Base-by-base conservation (phyloP, 2,329 filamentous ascomycete genomes). In the Talaromyces sp. region DNA sequence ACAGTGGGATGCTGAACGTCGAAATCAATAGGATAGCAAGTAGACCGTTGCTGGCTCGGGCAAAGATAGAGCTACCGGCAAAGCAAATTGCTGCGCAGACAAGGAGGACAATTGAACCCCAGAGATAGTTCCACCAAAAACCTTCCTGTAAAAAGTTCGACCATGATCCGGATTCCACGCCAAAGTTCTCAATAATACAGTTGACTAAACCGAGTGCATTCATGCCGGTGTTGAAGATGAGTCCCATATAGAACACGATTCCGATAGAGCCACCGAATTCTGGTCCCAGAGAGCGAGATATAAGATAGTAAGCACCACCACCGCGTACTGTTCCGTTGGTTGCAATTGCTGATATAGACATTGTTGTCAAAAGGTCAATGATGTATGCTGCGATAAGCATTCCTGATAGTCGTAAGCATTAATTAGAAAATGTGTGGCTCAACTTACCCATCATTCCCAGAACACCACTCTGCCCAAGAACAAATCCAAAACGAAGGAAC, bases 231-330 rank as follows among this genome's bases (percentile, higher is more conserved):
- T 94, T 96, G 73, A 96, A 87, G 2, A 91, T 89, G 69, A 92
- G 91, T n/a, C 92, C 91, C n/a, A 96, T 82, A 74, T 95, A 96
- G 77, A 96, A 96, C 13, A 96, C 86, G 27, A 96, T 84, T 1
- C 92, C 92, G 68, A 96, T 96, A 1, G 91, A 92, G 16, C 92
- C 92, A 31, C 92, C 92, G 74, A 96, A 96, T 72, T 96, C 92
- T 7, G 92, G 92, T 0, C 92, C 92, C 3, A 96, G 80, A 52
- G 90, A 93, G 67, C 92, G 86, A 7, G 92, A 96, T 65, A 96
- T 96, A 64, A 96, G 82, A 72, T 94, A 96, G 74, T 96, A 96
- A 43, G 92, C 91, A 60, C 92, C 92, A 14, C 92, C 92, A 14
- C 92, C 92, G 70, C 91, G 89, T 64, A 96, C 92, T 56, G 93